Percentiles rank a stretch among this genome's conserved stretches.
These are phyloP conservation scores for Murraya koenigii DNA, from an alignment of 345 rosid species.

Conservation along the genomic window DNA sequence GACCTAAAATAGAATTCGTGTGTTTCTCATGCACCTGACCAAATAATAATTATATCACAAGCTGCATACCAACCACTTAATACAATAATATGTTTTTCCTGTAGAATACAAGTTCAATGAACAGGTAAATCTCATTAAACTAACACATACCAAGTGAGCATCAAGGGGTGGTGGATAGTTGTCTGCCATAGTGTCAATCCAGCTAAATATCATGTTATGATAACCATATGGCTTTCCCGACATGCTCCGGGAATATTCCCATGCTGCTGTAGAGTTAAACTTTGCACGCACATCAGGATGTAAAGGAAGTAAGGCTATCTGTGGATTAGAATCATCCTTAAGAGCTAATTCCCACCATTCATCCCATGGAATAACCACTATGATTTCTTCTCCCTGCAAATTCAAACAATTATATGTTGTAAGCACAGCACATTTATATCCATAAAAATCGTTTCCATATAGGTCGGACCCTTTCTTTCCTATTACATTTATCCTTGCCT, in stretches of 20 bases:
- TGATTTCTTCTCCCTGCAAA: constrained; percentile 89
- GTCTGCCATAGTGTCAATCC: constrained; percentile 90
- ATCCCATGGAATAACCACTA: constrained; percentile 88
- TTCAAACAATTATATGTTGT: constrained; percentile 6
- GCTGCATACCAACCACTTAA: neutral
- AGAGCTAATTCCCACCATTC: constrained; percentile 94
- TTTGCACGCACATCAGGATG: constrained; percentile 75
- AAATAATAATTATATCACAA: neutral
- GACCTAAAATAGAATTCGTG: neutral
- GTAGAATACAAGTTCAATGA: constrained; percentile 1
- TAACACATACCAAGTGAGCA: constrained; percentile 89
- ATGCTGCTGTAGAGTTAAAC: constrained; percentile 87
- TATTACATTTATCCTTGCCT: neutral
- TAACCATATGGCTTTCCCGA: constrained; percentile 98
- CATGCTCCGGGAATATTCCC: constrained; percentile 96
- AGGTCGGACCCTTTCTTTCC: neutral
- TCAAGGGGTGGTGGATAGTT: constrained; percentile 99
- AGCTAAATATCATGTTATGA: constrained; percentile 99
- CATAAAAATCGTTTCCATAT: neutral
- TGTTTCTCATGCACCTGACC: neutral
- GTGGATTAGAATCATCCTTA: constrained; percentile 90
- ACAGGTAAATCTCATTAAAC: neutral
- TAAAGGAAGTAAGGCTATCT: constrained; percentile 83
- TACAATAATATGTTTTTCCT: neutral
- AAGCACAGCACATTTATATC: constrained; percentile 1